phyloP scores from a whole-genome alignment of 192 early-diverging fungal species.

The Chytriomyces hyalinus region DNA sequence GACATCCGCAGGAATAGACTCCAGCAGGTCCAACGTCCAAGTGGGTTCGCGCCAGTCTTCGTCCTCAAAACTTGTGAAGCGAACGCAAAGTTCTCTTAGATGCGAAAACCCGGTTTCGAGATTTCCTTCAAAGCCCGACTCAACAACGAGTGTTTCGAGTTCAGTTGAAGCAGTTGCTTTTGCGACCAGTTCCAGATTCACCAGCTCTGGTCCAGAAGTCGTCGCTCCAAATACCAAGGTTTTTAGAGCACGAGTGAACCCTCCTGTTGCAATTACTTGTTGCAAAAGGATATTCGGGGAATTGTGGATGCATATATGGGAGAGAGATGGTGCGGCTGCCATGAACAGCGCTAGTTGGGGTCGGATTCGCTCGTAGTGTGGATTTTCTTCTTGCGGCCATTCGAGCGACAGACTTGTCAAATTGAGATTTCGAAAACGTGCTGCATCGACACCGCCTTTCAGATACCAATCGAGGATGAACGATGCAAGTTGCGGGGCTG shows the following conservation, averaged over 20 bases:
- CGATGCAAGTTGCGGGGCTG: background rate
- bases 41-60: background rate
- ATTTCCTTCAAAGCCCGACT: background rate
- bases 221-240: background rate
- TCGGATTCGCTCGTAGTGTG: background rate
- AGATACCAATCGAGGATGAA: background rate
- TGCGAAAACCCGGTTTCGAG: background rate
- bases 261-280: background rate
- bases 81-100: background rate
- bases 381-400: slow-evolving; percentile 5
- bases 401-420: background rate
- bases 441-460: background rate
- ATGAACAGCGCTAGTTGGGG: background rate
- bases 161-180: background rate
- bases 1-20: background rate
- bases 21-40: background rate
- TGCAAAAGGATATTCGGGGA: background rate
- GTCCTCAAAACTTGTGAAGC: background rate
- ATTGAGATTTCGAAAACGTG: background rate
- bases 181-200: background rate
- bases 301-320: background rate
- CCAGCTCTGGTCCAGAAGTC: background rate
- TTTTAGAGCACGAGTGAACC: background rate
- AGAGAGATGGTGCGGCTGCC: background rate
- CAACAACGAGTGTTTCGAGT: background rate